Evolutionary conservation across 208 protist genomes (phyloP), one percentile per base, ranked within the genome.

Genomic region (Acanthamoeba royreba): DNA sequence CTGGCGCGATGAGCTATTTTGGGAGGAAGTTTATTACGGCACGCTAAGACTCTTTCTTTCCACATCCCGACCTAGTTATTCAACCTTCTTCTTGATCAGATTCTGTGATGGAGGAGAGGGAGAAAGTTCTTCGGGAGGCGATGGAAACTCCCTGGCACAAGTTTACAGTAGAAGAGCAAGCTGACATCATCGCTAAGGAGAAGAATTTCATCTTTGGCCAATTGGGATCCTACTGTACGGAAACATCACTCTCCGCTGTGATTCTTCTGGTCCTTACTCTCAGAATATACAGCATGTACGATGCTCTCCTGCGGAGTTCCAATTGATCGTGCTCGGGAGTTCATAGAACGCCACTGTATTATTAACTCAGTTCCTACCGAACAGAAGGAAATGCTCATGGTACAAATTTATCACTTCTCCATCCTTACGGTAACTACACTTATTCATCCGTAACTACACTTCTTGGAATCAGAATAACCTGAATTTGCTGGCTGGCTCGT

Each of bases 21-120:
- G 81, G 81, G 45, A 88, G 81, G 81, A 88, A n/a, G 35, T 88
- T 13, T 88, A 88, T 22, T 88, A 88, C 22, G 81, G 81, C 58
- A 22, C 19, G 53, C 19, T n/a, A 61, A 28, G 19, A 31, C 13
- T 9, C 35, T 43, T 9, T 9, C 66, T 43, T 77, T 11, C 11
- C 35, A 19, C n/a, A 11, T 77, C 35, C 66, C 13, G 31, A 9
- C 15, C 17, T 11, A n/a, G n/a, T 77, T 33, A 77, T 25, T 77
- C 13, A 11, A 19, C 11, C 28, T 40, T 25, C 35, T 77, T 25
- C 22, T 9, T 28, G 8, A 22, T 5, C 38, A 85, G 74, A 85
- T 47, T 85, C 74, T 19, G 74, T 85, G 74, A 52, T 52, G 45
- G 74, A 85, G 45, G 74, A 85, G 35, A 7, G 74, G 38, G 74